These are phyloP conservation scores for Syncephalastrum sp. DNA, from an alignment of 371 early-diverging fungal genomes.

Conservation along the genomic window DNA sequence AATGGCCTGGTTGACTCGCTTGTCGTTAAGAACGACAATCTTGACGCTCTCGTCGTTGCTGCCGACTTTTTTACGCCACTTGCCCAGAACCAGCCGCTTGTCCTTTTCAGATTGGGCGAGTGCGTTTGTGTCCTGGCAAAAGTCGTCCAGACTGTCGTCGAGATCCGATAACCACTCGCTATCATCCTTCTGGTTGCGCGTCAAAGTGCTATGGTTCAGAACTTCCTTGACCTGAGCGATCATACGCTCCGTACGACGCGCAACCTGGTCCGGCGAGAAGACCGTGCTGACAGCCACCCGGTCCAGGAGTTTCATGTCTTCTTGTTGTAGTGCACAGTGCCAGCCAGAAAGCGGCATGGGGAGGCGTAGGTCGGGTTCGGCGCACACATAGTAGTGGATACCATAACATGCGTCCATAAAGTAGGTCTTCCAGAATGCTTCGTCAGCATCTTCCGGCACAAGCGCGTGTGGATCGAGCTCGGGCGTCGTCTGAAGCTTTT, in stretches of 20 bases:
- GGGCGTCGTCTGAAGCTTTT: conserved; percentile 5
- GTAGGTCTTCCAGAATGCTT: conserved; percentile 43
- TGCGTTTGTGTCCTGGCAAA: conserved; percentile 37
- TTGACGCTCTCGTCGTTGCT: conserved; percentile 48
- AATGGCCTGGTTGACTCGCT: conserved; percentile 44
- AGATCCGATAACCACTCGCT: conserved; percentile 47
- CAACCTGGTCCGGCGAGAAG: conserved; percentile 35
- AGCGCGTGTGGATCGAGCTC: conserved; percentile 28
- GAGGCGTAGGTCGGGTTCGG: conserved; percentile 29
- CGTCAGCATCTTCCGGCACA: conserved; percentile 35
- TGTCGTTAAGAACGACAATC: conserved; percentile 48
- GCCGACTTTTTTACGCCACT: conserved; percentile 48
- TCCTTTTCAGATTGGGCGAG: conserved; percentile 27
- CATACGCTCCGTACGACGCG: conserved; percentile 40
- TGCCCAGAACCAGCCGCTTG: conserved; percentile 33
- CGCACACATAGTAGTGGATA: conserved; percentile 45
- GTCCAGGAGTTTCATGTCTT: conserved; percentile 20
- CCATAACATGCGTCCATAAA: conserved; percentile 46
- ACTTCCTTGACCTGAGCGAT: conserved; percentile 30
- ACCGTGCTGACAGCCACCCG: conserved; percentile 38
- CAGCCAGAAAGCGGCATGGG: conserved; percentile 39
- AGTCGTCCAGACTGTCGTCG: conserved; percentile 48
- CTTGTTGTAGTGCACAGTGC: conserved; percentile 31
- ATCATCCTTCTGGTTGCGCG: conserved; percentile 22
- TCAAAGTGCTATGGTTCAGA: conserved; percentile 14